Evolutionary conservation across 2,329 filamentous ascomycete genomes (phyloP).

Genomic region (Fusarium liriodendri): DNA sequence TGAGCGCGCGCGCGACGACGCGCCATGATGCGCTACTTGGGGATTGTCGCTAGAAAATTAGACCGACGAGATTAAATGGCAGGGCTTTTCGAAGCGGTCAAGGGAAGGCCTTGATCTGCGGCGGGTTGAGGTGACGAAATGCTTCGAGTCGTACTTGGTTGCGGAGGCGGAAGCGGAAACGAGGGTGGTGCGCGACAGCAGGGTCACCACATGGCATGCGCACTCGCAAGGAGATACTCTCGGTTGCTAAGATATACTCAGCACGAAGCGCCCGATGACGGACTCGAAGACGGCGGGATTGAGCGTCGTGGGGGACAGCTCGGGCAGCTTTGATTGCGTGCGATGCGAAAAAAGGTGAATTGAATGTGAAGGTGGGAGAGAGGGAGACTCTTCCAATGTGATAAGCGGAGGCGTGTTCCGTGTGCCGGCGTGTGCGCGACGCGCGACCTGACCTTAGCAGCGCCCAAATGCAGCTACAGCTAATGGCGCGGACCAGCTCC

Average conservation of each 20-base stretch:
- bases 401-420: slow-evolving; percentile 40
- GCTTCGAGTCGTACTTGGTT: slow-evolving; percentile 30
- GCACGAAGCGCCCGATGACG: slow-evolving; percentile 9
- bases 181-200: slow-evolving; percentile 32
- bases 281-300: slow-evolving; percentile 11
- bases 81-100: neutral
- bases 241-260: slow-evolving; percentile 1
- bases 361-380: slow-evolving; percentile 25
- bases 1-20: slow-evolving; percentile 51
- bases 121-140: slow-evolving; percentile 14
- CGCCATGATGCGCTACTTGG: slow-evolving; percentile 47
- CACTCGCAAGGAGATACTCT: slow-evolving; percentile 3
- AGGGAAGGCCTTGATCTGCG: slow-evolving; percentile 8
- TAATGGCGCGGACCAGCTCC: slow-evolving; percentile 16
- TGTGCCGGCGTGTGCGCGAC: slow-evolving; percentile 37
- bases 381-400: slow-evolving; percentile 29
- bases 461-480: slow-evolving; percentile 13
- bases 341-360: slow-evolving; percentile 7
- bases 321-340: slow-evolving; percentile 9
- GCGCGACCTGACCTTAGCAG: slow-evolving; percentile 25
- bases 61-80: neutral
- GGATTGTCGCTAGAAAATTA: neutral
- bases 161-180: neutral
- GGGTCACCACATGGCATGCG: slow-evolving; percentile 41
- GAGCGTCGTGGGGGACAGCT: slow-evolving; percentile 12